Evolutionary conservation across 1,139 yeast genomes (phyloP).

Genomic region (Candida dubliniensis): DNA sequence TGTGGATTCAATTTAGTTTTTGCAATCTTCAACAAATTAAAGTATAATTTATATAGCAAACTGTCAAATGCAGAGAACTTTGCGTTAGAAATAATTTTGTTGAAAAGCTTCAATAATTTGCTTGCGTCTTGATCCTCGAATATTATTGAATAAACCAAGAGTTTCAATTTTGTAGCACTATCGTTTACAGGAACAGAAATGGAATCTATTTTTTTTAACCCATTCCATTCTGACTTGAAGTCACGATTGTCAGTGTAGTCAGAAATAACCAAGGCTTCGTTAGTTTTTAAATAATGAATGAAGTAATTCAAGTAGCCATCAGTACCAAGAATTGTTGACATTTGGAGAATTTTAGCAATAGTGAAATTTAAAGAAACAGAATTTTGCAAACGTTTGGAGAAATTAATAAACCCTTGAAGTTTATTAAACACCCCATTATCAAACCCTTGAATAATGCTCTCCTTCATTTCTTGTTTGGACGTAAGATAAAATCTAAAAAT

Average conservation of each 20-base stretch:
- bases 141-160: constrained; percentile 28
- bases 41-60: constrained; percentile 26
- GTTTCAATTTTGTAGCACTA: constrained; percentile 18
- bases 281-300: constrained; percentile 15
- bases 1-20: constrained; percentile 22
- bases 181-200: constrained; percentile 14
- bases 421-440: constrained; percentile 58
- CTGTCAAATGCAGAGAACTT: constrained; percentile 19
- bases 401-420: constrained; percentile 58
- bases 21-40: constrained; percentile 26
- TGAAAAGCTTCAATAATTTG: constrained; percentile 25
- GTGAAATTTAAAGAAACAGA: constrained; percentile 41
- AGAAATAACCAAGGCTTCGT: constrained; percentile 13
- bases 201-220: constrained; percentile 24
- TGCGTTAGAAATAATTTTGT: constrained; percentile 23
- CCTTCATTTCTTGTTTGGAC: constrained; percentile 50
- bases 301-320: constrained; percentile 33
- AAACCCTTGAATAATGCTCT: constrained; percentile 51
- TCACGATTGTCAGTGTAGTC: constrained; percentile 50
- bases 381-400: constrained; percentile 40
- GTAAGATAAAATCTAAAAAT: constrained; percentile 51
- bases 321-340: constrained; percentile 37
- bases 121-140: constrained; percentile 17
- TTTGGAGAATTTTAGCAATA: constrained; percentile 35
- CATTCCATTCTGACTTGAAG: constrained; percentile 46